Evolutionary conservation across 169 alveolate genomes (phyloP).

Genomic region (Plasmodium coatneyi): DNA sequence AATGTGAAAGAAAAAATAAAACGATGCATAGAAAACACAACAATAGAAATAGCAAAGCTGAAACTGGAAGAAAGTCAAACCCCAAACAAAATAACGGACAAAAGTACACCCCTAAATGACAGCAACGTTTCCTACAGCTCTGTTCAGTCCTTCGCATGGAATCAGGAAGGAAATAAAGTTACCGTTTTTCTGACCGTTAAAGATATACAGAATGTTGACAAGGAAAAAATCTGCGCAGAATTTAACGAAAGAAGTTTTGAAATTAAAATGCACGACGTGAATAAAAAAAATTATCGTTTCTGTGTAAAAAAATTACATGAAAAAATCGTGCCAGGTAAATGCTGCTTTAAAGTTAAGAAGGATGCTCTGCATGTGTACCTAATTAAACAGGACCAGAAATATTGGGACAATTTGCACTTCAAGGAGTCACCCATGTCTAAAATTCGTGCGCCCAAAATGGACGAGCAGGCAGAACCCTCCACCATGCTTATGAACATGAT

Average conservation of each 20-base stretch:
- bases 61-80: conserved; percentile 29
- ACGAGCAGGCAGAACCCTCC: conserved; percentile 78
- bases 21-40: conserved; percentile 44
- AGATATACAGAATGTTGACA: conserved; percentile 31
- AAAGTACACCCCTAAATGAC: not conserved
- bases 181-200: conserved; percentile 66
- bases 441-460: conserved; percentile 41
- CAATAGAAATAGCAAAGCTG: conserved; percentile 40
- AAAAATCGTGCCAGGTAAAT: conserved; percentile 54
- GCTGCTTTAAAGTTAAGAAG: conserved; percentile 51
- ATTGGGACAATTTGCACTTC: conserved; percentile 73
- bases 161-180: conserved; percentile 70
- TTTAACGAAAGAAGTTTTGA: conserved; percentile 72
- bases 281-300: conserved; percentile 69
- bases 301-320: conserved; percentile 75
- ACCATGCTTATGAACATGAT: conserved; percentile 82
- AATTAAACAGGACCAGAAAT: conserved; percentile 37
- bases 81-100: conserved; percentile 57
- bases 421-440: conserved; percentile 74
- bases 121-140: conserved; percentile 37
- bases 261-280: conserved; percentile 52
- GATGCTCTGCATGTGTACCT: conserved; percentile 46
- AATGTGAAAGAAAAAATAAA: conserved; percentile 51
- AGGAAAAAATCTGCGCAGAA: conserved; percentile 34
- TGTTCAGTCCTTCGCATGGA: conserved; percentile 72